Evolutionary conservation across 2,329 filamentous ascomycete genomes (phyloP).

Genomic region (Penicillium griseofulvum): DNA sequence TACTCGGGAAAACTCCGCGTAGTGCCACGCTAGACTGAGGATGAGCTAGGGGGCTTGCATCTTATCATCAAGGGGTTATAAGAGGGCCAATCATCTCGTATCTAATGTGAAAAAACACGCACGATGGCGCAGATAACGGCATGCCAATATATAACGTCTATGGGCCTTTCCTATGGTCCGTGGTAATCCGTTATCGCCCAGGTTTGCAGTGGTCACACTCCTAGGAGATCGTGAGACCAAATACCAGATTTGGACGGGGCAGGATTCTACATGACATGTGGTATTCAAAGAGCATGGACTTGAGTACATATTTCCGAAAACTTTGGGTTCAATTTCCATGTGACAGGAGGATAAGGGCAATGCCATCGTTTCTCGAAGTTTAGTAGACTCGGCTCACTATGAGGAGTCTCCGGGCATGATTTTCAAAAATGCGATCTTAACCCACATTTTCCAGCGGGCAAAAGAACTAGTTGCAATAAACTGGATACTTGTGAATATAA

Average conservation of each 20-base stretch:
- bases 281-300: neutral
- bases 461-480: neutral
- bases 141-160: neutral
- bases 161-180: too few relatives aligned
- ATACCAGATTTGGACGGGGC: neutral
- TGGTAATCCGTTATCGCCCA: neutral
- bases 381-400: too few relatives aligned
- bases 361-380: neutral
- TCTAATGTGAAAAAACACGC: neutral
- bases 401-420: neutral
- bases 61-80: conserved; percentile 1
- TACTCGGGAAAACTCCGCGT: neutral
- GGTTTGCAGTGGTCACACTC: neutral
- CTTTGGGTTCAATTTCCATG: neutral
- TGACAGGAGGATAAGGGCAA: neutral
- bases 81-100: neutral
- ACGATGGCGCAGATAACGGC: neutral
- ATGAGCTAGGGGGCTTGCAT: neutral
- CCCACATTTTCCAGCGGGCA: too few relatives aligned
- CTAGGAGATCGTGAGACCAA: neutral
- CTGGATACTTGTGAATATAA: neutral
- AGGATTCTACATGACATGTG: neutral
- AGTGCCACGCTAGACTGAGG: conserved; percentile 1
- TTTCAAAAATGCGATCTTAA: neutral
- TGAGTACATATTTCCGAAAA: too few relatives aligned